phyloP scores from a whole-genome alignment of 2,329 filamentous ascomycete species.

The Pseudocercospora pini-densiflorae region DNA sequence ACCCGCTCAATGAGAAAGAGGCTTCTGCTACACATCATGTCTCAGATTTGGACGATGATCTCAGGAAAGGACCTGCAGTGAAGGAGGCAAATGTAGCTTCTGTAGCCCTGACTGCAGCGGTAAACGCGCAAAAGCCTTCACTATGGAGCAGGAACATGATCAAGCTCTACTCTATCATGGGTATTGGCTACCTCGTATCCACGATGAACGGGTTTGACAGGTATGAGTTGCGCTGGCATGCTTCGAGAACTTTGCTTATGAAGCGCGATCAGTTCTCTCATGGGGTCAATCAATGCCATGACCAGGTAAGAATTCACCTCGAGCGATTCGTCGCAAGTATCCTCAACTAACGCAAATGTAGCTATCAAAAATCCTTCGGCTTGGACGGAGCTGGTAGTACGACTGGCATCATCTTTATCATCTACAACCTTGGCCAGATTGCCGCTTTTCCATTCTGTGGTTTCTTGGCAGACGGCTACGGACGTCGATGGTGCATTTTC shows the following conservation, averaged over 20 bases:
- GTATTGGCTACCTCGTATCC: constrained; percentile 30
- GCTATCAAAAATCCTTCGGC: constrained; percentile 56
- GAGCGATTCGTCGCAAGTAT: not conserved
- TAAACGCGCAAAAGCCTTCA: constrained; percentile 30
- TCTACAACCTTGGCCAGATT: constrained; percentile 56
- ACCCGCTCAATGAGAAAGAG: constrained; percentile 55
- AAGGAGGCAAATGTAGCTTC: constrained; percentile 30
- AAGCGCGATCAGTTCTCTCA: constrained; percentile 39
- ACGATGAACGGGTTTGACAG: constrained; percentile 37
- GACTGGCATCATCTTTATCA: constrained; percentile 52
- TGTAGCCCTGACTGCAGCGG: constrained; percentile 30
- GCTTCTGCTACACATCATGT: constrained; percentile 24
- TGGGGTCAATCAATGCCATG: constrained; percentile 61
- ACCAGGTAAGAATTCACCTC: constrained; percentile 12
- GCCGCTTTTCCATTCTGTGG: constrained; percentile 54
- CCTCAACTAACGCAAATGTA: constrained; percentile 3
- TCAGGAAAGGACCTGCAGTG: constrained; percentile 25
- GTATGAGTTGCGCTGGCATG: constrained; percentile 16
- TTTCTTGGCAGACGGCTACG: constrained; percentile 48
- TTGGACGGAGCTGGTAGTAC: constrained; percentile 54
- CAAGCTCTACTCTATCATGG: constrained; percentile 33
- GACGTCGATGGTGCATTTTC: constrained; percentile 61
- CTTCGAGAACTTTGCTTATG: constrained; percentile 11
- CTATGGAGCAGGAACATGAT: constrained; percentile 32
- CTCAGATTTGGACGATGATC: constrained; percentile 26